A percentile compares a stretch with the other conserved stretches of the same genome.
These are phyloP conservation scores for Sclerotinia nivalis DNA, from an alignment of 2,329 filamentous ascomycete species.

Conservation along the genomic window DNA sequence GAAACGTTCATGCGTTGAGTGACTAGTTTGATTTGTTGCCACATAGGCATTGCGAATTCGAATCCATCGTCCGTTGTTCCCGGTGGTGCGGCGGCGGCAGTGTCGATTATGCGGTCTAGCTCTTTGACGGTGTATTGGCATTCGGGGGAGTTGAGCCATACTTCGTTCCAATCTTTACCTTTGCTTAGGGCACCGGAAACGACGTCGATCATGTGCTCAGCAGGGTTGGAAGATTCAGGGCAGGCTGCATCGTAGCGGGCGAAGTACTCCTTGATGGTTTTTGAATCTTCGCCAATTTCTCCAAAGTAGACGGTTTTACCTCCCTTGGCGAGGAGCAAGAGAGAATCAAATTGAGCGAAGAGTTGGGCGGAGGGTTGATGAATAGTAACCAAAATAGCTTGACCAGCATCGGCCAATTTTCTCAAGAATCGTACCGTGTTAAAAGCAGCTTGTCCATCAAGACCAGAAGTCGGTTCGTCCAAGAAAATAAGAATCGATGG, in stretches of 20 bases:
- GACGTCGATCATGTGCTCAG: slow-evolving; percentile 49
- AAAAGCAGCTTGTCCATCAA: slow-evolving; percentile 65
- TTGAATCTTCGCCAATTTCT: slow-evolving; percentile 61
- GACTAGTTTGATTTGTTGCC: slow-evolving; percentile 45
- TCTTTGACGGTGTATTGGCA: slow-evolving; percentile 55
- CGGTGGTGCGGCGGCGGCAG: slow-evolving; percentile 44
- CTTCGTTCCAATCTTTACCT: slow-evolving; percentile 64
- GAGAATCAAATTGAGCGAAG: slow-evolving; percentile 58
- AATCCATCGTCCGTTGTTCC: slow-evolving; percentile 46
- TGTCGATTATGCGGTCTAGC: slow-evolving; percentile 58
- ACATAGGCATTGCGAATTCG: slow-evolving; percentile 54
- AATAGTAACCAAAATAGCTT: slow-evolving; percentile 56
- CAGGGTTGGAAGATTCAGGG: slow-evolving; percentile 46
- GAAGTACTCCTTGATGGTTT: slow-evolving; percentile 62
- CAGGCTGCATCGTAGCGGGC: slow-evolving; percentile 50
- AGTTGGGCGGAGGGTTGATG: slow-evolving; percentile 57
- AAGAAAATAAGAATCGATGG: slow-evolving; percentile 61
- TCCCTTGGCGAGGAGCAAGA: slow-evolving; percentile 64
- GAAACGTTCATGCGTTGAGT: slow-evolving; percentile 45
- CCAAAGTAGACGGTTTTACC: slow-evolving; percentile 71
- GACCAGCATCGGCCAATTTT: slow-evolving; percentile 57
- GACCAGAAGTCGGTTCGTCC: slow-evolving; percentile 61
- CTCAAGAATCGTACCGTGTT: slow-evolving; percentile 62
- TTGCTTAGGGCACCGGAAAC: slow-evolving; percentile 52
- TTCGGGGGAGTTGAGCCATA: slow-evolving; percentile 64